Percentiles rank a stretch among this genome's conserved stretches.
These are phyloP conservation scores for Antitrichia curtipendula DNA, from an alignment of 225 moss, liverwort and hornwort genomes.

Conservation along the genomic window DNA sequence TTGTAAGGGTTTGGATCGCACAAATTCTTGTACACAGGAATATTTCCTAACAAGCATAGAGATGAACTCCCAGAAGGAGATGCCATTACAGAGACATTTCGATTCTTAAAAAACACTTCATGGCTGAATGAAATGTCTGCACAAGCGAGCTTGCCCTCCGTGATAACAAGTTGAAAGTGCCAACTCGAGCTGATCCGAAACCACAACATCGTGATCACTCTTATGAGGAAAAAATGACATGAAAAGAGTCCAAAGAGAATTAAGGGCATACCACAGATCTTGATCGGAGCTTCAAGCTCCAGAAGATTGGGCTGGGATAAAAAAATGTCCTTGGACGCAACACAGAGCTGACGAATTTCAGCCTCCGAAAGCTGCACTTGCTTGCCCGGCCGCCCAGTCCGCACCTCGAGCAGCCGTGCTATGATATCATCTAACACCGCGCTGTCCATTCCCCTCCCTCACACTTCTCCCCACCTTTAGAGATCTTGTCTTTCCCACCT, in stretches of 20 bases:
- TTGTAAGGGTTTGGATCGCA: neutral
- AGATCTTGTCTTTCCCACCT: conserved; percentile 14
- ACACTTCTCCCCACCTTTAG: conserved; percentile 25
- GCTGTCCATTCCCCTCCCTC: conserved; percentile 76
- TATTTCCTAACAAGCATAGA: neutral
- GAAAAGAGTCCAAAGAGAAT: neutral
- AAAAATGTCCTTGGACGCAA: conserved; percentile 89
- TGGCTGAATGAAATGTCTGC: neutral
- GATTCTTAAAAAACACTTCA: neutral
- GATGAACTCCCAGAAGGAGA: neutral
- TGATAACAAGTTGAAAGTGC: neutral
- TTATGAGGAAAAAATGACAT: neutral
- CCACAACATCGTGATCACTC: neutral
- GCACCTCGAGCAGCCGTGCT: conserved; percentile 82
- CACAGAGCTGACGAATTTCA: conserved; percentile 92
- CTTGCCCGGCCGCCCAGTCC: conserved; percentile 82
- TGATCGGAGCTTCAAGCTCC: conserved; percentile 98
- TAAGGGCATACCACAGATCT: conserved; percentile 73
- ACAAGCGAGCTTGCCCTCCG: neutral
- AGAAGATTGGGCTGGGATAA: conserved; percentile 94
- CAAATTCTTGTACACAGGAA: neutral
- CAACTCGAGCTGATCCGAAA: neutral
- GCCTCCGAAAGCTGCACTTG: conserved; percentile 96
- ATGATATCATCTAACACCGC: conserved; percentile 86
- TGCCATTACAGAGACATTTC: neutral